phyloP scores from a whole-genome alignment of 2,329 filamentous ascomycete genomes.

The Ceratocystis lukuohia region DNA sequence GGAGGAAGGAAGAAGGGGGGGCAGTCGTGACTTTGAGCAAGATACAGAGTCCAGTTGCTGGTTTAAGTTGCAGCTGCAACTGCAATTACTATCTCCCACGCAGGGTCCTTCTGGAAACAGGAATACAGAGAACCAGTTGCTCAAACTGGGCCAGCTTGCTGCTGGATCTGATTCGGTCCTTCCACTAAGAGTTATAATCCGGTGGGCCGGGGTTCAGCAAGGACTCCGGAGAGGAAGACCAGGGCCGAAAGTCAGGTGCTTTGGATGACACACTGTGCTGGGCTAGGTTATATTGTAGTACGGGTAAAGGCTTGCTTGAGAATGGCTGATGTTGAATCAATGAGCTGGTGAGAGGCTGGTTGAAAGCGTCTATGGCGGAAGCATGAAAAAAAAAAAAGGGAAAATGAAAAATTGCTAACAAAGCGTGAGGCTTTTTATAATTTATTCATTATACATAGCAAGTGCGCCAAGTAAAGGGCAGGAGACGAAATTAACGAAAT shows the following conservation, averaged over 20 bases:
- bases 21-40: not conserved
- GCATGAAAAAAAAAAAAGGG: not conserved
- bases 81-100: not conserved
- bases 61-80: not conserved
- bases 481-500: not conserved
- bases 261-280: not conserved
- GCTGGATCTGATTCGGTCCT: not conserved
- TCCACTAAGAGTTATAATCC: not conserved
- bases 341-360: not conserved
- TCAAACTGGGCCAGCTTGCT: not conserved
- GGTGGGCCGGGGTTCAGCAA: not conserved
- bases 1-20: not conserved
- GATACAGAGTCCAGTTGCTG: not conserved
- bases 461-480: not conserved
- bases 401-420: not conserved
- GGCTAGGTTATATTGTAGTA: not conserved
- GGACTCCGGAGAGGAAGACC: not conserved
- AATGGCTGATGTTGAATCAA: slow-evolving; percentile 4
- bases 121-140: not conserved
- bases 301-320: not conserved
- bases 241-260: not conserved
- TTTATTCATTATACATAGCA: not conserved
- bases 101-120: not conserved
- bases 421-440: not conserved
- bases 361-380: not conserved